Conservation (phyloP, 2,329 filamentous ascomycete species). For the Aspergillus sp. region DNA sequence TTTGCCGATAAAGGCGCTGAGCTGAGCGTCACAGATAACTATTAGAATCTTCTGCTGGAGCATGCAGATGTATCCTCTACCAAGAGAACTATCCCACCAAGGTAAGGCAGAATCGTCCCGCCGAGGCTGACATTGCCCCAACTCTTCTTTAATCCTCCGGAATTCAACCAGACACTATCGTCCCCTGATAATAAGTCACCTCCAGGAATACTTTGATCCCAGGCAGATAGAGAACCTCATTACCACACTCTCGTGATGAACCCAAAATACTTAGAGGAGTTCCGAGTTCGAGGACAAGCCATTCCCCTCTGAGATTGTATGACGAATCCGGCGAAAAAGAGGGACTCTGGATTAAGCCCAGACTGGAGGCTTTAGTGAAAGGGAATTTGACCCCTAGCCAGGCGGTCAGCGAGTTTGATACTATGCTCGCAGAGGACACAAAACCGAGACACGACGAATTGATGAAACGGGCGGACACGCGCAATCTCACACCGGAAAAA, state of each 20-base stretch:
- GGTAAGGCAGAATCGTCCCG: too few species aligned
- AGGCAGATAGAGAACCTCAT: too few species aligned
- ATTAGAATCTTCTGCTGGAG: too few species aligned
- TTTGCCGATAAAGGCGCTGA: too few species aligned
- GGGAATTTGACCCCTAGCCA: background rate
- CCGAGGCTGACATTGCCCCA: too few species aligned
- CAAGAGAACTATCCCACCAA: too few species aligned
- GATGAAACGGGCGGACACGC: background rate
- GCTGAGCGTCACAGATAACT: too few species aligned
- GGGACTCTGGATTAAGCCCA: background rate
- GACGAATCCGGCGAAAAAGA: background rate
- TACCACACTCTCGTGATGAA: background rate
- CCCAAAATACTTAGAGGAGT: background rate
- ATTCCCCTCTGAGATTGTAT: background rate
- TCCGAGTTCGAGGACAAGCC: background rate
- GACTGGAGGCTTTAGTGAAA: background rate
- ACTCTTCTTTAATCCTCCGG: too few species aligned
- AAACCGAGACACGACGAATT: background rate
- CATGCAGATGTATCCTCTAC: too few species aligned
- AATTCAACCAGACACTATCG: too few species aligned
- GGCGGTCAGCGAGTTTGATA: background rate
- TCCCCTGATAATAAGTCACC: too few species aligned
- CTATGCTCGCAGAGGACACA: background rate
- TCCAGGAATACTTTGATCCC: too few species aligned
- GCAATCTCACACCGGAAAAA: background rate